phyloP scores from a whole-genome alignment of 208 protist species.

The Trichomonas gallinae region DNA sequence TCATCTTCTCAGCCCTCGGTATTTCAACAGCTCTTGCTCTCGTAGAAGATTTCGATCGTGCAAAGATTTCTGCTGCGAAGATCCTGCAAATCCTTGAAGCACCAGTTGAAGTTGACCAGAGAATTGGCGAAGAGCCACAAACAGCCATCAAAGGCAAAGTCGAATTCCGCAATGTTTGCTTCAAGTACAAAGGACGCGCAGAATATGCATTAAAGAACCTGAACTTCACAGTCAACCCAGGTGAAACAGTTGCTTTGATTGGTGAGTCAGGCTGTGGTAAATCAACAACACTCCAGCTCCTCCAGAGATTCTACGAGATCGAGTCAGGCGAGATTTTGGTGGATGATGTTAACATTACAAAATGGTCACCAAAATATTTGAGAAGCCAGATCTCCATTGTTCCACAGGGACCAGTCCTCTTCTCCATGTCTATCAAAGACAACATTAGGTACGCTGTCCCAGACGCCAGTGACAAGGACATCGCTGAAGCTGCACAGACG shows the following conservation, averaged over 20 bases:
- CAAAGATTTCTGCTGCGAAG: background rate
- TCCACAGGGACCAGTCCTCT: constrained; percentile 43
- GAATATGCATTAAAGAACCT: background rate
- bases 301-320: background rate
- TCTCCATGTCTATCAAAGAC: constrained; percentile 40
- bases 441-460: constrained; percentile 41
- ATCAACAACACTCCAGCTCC: background rate
- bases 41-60: background rate
- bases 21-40: background rate
- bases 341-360: background rate
- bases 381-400: background rate
- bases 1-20: background rate
- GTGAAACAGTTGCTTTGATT: constrained; percentile 10
- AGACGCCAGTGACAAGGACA: background rate
- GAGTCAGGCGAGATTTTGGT: background rate
- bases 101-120: background rate
- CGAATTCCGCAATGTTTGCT: background rate
- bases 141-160: background rate
- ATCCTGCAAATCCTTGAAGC: background rate
- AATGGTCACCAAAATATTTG: background rate
- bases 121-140: background rate
- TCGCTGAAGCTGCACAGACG: background rate
- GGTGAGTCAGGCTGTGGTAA: background rate
- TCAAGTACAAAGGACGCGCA: background rate
- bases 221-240: background rate